These are phyloP conservation scores for Paraphaeosphaeria sporulosa DNA, from an alignment of 2,329 filamentous ascomycete species.

Conservation along the genomic window DNA sequence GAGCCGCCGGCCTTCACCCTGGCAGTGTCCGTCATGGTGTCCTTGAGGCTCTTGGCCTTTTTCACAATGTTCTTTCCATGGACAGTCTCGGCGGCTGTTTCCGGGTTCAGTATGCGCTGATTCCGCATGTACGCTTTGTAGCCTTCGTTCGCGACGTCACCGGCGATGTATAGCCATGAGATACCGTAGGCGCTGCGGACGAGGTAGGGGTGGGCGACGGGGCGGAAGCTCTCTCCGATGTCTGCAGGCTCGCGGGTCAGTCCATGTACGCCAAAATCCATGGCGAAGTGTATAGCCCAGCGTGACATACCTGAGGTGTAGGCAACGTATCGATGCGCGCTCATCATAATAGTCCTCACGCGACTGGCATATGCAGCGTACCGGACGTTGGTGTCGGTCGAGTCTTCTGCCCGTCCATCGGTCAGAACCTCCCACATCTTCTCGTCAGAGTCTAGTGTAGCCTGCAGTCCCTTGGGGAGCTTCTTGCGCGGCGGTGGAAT, in stretches of 20 bases:
- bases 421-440: conserved; percentile 79
- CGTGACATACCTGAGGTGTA: conserved; percentile 74
- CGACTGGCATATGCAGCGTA: conserved; percentile 93
- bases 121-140: conserved; percentile 95
- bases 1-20: conserved; percentile 31
- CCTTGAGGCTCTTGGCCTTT: conserved; percentile 34
- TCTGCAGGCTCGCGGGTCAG: conserved; percentile 49
- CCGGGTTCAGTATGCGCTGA: conserved; percentile 75
- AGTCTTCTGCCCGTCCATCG: conserved; percentile 78
- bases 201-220: conserved; percentile 84
- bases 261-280: neutral
- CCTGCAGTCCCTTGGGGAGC: conserved; percentile 64
- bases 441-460: conserved; percentile 68
- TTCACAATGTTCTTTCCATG: conserved; percentile 44
- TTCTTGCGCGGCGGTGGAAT: conserved; percentile 58
- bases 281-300: neutral
- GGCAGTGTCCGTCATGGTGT: conserved; percentile 27
- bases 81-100: conserved; percentile 37
- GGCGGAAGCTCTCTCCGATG: conserved; percentile 94
- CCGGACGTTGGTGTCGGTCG: conserved; percentile 83
- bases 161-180: conserved; percentile 90
- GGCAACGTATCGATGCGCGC: conserved; percentile 93
- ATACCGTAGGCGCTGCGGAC: conserved; percentile 86
- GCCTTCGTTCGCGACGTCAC: conserved; percentile 90
- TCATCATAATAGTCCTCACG: conserved; percentile 84